Percentiles rank a stretch among this genome's conserved stretches.
Conservation (phyloP, 202 grass and related monocot species). For the Zoysia matrella region DNA sequence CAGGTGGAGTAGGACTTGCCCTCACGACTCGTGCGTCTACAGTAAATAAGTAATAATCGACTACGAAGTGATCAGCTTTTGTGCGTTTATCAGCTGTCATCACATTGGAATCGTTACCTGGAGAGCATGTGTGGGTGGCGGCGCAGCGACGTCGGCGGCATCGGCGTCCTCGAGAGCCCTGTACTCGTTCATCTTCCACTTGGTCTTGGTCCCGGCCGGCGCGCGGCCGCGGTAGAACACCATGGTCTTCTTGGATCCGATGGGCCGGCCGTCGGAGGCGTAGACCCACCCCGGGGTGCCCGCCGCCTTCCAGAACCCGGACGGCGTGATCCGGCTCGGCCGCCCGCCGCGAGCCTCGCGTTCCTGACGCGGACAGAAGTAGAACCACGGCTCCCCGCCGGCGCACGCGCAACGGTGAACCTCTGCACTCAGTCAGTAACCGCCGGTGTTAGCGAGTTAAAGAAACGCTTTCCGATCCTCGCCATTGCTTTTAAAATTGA, state of each 20-base stretch:
- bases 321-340: conserved; percentile 65
- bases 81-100: no score
- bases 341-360: conserved; percentile 58
- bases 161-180: conserved; percentile 44
- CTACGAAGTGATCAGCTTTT: neutral
- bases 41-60: neutral
- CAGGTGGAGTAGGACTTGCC: neutral
- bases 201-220: conserved; percentile 52
- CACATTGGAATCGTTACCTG: conserved; percentile 12
- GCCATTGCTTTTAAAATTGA: no score
- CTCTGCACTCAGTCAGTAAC: conserved; percentile 16
- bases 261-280: conserved; percentile 48
- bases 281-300: conserved; percentile 59
- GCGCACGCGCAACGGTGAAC: conserved; percentile 10
- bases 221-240: neutral
- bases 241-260: conserved; percentile 47
- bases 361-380: conserved; percentile 71
- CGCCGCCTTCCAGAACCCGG: conserved; percentile 73
- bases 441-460: neutral
- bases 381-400: conserved; percentile 70
- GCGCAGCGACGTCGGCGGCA: neutral
- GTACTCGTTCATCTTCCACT: conserved; percentile 81
- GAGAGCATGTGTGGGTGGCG: conserved; percentile 18
- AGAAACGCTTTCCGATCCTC: no score
- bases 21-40: conserved; percentile 12